phyloP scores from a whole-genome alignment of 192 early-diverging fungal species.

The Phycomyces nitens region DNA sequence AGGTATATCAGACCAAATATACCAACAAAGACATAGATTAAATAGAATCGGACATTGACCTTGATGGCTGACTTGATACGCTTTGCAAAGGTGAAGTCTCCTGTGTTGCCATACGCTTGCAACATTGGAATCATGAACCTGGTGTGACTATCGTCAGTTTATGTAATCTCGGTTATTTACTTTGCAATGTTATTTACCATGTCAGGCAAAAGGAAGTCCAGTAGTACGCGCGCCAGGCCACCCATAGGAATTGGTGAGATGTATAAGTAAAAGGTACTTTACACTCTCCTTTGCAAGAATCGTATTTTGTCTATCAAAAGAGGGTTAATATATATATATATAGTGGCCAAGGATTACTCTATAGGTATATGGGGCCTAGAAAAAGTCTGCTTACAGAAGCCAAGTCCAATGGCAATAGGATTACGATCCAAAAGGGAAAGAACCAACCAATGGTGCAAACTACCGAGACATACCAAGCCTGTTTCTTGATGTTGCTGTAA shows the following conservation, averaged over 20 bases:
- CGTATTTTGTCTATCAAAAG: slow-evolving; percentile 58
- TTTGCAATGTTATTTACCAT: slow-evolving; percentile 52
- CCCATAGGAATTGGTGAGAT: slow-evolving; percentile 59
- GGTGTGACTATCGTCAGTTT: neutral
- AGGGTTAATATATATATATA: slow-evolving; percentile 1
- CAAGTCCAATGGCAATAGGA: slow-evolving; percentile 88
- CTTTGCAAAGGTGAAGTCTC: slow-evolving; percentile 71
- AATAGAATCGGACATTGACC: slow-evolving; percentile 83
- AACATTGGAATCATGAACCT: slow-evolving; percentile 78
- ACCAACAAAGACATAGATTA: slow-evolving; percentile 64
- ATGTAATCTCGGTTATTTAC: slow-evolving; percentile 4
- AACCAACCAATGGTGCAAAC: slow-evolving; percentile 79
- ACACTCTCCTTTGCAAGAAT: slow-evolving; percentile 62
- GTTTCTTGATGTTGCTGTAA: slow-evolving; percentile 72
- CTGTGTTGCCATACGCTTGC: slow-evolving; percentile 82
- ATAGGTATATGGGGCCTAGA: neutral
- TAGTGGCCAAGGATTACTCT: neutral
- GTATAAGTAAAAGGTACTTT: slow-evolving; percentile 78
- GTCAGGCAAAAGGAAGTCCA: slow-evolving; percentile 88
- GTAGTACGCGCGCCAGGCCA: slow-evolving; percentile 83
- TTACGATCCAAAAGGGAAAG: slow-evolving; percentile 86
- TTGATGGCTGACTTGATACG: slow-evolving; percentile 69
- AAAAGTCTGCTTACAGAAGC: slow-evolving; percentile 53
- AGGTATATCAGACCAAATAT: slow-evolving; percentile 75
- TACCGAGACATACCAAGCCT: slow-evolving; percentile 82